Evolutionary conservation across 1,139 yeast species (phyloP).

Genomic region (Saccharomyces hybrid): DNA sequence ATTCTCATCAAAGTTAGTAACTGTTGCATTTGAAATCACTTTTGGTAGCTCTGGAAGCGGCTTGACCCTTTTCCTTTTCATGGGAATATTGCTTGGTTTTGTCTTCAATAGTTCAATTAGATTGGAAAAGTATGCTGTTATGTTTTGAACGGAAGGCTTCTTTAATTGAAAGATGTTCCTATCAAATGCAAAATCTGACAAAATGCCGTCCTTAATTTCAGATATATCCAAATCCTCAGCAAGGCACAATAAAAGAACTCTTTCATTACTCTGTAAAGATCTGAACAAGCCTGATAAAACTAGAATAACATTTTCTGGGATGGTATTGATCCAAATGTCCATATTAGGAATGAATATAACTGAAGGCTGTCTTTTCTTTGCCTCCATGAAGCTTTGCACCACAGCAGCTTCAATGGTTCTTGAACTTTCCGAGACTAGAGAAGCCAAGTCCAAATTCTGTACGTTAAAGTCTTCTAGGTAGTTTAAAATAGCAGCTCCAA

Average conservation of each 20-base stretch:
- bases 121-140: slow-evolving; percentile 46
- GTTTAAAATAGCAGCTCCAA: slow-evolving; percentile 76
- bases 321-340: slow-evolving; percentile 66
- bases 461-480: slow-evolving; percentile 85
- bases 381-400: slow-evolving; percentile 81
- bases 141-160: slow-evolving; percentile 40
- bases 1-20: slow-evolving; percentile 16
- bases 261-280: slow-evolving; percentile 64
- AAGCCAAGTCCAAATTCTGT: slow-evolving; percentile 76
- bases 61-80: slow-evolving; percentile 34
- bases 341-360: slow-evolving; percentile 78
- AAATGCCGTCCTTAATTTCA: slow-evolving; percentile 7
- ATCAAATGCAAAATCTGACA: slow-evolving; percentile 29
- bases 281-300: slow-evolving; percentile 66
- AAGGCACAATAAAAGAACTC: slow-evolving; percentile 68
- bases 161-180: slow-evolving; percentile 42
- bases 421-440: slow-evolving; percentile 71
- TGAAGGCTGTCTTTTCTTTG: slow-evolving; percentile 84
- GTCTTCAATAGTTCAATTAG: slow-evolving; percentile 51
- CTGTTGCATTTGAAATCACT: slow-evolving; percentile 30
- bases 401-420: slow-evolving; percentile 79
- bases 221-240: slow-evolving; percentile 42
- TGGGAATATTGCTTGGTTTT: slow-evolving; percentile 52
- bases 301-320: slow-evolving; percentile 62
- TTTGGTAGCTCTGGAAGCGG: slow-evolving; percentile 38